Percentiles rank a stretch among this genome's conserved stretches.
Conservation (phyloP, 2,329 filamentous ascomycete genomes). For the Colletotrichum sublineola region DNA sequence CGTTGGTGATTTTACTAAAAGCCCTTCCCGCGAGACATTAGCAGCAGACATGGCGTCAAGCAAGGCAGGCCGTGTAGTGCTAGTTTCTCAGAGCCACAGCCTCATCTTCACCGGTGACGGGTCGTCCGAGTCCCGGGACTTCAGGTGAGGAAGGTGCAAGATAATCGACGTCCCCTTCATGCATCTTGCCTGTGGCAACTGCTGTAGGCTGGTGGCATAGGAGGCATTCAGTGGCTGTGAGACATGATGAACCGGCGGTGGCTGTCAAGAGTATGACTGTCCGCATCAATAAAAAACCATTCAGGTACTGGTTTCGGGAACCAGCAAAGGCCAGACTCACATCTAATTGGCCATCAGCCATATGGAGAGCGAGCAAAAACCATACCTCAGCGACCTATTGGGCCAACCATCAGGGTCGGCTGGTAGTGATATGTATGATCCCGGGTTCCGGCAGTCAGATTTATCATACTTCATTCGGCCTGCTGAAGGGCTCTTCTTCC, state of each 20-base stretch:
- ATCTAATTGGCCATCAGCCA: background rate
- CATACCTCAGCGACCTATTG: background rate
- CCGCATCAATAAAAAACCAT: background rate
- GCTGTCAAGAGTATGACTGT: background rate
- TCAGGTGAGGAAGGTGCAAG: background rate
- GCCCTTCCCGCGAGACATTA: background rate
- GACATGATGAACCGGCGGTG: background rate
- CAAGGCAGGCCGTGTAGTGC: background rate
- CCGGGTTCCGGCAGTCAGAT: background rate
- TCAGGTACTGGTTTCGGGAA: background rate
- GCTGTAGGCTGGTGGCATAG: background rate
- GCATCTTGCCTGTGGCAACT: background rate
- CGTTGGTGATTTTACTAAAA: background rate
- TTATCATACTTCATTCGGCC: background rate
- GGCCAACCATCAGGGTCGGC: background rate
- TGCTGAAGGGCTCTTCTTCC: background rate
- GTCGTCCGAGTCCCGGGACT: background rate
- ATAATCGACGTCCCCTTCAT: background rate
- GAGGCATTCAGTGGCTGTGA: background rate
- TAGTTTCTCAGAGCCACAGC: background rate
- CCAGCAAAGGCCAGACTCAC: too few relatives aligned
- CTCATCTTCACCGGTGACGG: background rate
- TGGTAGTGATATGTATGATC: background rate
- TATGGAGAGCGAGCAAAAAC: background rate
- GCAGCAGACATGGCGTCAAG: too few relatives aligned